Conservation (phyloP, 2,329 filamentous ascomycete genomes). For the Aspergillus niger region DNA sequence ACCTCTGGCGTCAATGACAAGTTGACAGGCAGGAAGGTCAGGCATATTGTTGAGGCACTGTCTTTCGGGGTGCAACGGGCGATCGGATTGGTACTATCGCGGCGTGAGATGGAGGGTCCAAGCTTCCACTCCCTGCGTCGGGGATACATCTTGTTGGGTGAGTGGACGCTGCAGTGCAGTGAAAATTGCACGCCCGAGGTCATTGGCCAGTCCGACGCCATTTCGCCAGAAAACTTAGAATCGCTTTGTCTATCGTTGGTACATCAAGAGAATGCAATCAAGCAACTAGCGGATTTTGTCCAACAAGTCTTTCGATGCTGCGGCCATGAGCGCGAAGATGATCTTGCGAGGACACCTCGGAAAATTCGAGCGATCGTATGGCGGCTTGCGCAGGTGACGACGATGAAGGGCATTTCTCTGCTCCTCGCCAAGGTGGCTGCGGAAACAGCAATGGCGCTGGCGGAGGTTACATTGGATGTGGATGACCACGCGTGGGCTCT, state of each 20-base stretch:
- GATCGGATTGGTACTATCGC: slow-evolving; percentile 17
- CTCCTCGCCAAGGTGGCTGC: slow-evolving; percentile 38
- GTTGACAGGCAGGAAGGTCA: slow-evolving; percentile 26
- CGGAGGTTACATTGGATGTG: slow-evolving; percentile 39
- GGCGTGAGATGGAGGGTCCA: slow-evolving; percentile 12
- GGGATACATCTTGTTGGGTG: slow-evolving; percentile 36
- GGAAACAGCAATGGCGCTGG: slow-evolving; percentile 45
- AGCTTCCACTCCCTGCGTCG: slow-evolving; percentile 33
- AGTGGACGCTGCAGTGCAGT: slow-evolving; percentile 21
- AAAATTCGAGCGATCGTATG: slow-evolving; percentile 33
- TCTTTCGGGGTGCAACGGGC: slow-evolving; percentile 28
- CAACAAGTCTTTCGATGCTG: slow-evolving; percentile 39
- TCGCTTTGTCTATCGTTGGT: slow-evolving; percentile 32
- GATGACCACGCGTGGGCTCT: too few relatives aligned
- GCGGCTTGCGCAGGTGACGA: slow-evolving; percentile 25
- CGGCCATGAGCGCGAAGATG: slow-evolving; percentile 10
- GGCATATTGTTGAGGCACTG: slow-evolving; percentile 28
- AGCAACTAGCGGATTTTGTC: slow-evolving; percentile 38
- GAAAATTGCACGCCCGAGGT: slow-evolving; percentile 14
- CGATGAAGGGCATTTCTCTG: slow-evolving; percentile 25
- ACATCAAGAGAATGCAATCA: slow-evolving; percentile 34
- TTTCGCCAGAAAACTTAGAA: slow-evolving; percentile 29
- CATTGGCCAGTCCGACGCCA: background rate
- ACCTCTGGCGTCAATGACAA: slow-evolving; percentile 15
- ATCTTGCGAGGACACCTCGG: slow-evolving; percentile 19